These are phyloP conservation scores for Sphenostylis stenocarpa DNA, from an alignment of 306 rosid genomes.

Conservation along the genomic window DNA sequence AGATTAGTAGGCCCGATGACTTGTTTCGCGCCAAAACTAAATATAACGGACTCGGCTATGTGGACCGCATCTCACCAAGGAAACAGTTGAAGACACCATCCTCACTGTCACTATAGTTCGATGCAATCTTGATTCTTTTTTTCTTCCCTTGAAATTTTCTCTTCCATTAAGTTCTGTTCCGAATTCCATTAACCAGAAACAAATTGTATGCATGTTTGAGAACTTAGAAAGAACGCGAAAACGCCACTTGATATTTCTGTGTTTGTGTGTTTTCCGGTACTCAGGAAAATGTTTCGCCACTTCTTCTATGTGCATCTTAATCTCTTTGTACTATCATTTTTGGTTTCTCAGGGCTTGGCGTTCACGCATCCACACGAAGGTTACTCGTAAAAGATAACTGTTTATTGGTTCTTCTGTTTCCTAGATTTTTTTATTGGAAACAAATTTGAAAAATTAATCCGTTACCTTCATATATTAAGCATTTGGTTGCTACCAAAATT, in stretches of 20 bases:
- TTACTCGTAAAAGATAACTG: conserved; percentile 30
- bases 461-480: neutral
- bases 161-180: neutral
- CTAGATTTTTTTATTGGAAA: neutral
- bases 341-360: conserved; percentile 49
- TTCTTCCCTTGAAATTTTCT: neutral
- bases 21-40: conserved; percentile 37
- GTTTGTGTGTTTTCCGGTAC: neutral
- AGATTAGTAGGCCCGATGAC: neutral
- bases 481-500: conserved; percentile 26
- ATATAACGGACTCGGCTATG: conserved; percentile 23
- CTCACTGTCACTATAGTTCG: neutral
- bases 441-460: neutral
- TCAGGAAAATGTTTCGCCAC: conserved; percentile 45
- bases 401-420: conserved; percentile 5
- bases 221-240: conserved; percentile 36
- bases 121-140: conserved; percentile 31
- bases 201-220: conserved; percentile 16
- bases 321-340: conserved; percentile 39
- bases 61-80: neutral
- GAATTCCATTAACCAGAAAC: neutral
- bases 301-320: conserved; percentile 26
- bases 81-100: conserved; percentile 1
- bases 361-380: conserved; percentile 57
- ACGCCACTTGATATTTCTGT: neutral